Percentiles rank a stretch among this genome's conserved stretches.
Evolutionary conservation across 257 asterid species (phyloP).

Genomic region (Striga asiatica): DNA sequence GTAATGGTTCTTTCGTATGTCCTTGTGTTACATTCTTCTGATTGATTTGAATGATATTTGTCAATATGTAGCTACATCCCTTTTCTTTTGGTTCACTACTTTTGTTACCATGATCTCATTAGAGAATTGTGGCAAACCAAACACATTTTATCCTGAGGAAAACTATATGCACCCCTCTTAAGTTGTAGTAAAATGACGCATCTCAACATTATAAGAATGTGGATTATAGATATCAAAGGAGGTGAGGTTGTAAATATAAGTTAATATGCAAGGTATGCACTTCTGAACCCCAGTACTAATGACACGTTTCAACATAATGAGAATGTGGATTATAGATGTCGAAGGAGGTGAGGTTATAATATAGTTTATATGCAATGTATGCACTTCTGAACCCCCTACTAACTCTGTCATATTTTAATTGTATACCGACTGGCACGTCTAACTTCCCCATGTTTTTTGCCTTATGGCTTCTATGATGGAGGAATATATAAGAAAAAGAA

Average conservation of each 20-base stretch:
- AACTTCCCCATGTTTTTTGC: too few relatives aligned
- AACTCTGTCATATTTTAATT: too few relatives aligned
- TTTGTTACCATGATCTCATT: not conserved
- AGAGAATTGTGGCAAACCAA: not conserved
- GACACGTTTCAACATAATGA: not conserved
- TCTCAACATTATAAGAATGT: constrained; percentile 4
- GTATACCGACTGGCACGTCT: too few relatives aligned
- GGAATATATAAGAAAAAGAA: not conserved
- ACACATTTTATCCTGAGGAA: not conserved
- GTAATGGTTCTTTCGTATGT: constrained; percentile 28
- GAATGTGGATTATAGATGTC: not conserved
- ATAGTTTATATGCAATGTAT: not conserved
- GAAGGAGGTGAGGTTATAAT: not conserved
- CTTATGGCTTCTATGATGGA: too few relatives aligned
- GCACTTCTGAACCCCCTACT: too few relatives aligned
- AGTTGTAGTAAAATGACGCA: not conserved
- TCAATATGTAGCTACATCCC: not conserved
- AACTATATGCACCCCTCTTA: not conserved
- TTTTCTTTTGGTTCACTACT: not conserved
- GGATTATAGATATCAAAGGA: not conserved
- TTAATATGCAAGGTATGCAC: too few relatives aligned
- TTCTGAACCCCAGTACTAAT: too few relatives aligned
- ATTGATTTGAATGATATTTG: not conserved
- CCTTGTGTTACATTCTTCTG: constrained; percentile 11
- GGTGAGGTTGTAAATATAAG: not conserved